Evolutionary conservation across 164 flowering plant species (phyloP).

Genomic region (Santalum album): DNA sequence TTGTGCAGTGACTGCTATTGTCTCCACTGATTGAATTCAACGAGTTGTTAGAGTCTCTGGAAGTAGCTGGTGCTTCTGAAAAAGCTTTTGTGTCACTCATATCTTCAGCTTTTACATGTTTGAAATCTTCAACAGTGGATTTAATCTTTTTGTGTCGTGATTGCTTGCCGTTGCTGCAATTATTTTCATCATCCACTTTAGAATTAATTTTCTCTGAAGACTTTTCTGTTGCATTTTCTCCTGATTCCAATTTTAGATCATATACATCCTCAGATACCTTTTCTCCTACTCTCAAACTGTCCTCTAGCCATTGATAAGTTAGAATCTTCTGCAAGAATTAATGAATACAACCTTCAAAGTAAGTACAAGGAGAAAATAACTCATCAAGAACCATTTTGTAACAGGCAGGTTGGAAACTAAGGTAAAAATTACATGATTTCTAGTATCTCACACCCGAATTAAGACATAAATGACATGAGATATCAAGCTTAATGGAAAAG

Average conservation of each 20-base stretch:
- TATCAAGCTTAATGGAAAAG: neutral
- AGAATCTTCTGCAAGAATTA: slow-evolving; percentile 61
- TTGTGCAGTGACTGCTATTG: slow-evolving; percentile 8
- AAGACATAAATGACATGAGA: no score
- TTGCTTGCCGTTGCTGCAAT: slow-evolving; percentile 16
- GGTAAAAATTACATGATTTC: no score
- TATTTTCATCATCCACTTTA: slow-evolving; percentile 11
- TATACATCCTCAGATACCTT: slow-evolving; percentile 58
- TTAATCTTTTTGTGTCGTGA: slow-evolving; percentile 25
- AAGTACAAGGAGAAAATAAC: no score
- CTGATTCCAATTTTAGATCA: slow-evolving; percentile 26
- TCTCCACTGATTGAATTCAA: slow-evolving; percentile 11
- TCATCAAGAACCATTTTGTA: no score
- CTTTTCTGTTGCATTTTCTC: slow-evolving; percentile 8
- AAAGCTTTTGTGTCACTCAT: slow-evolving; percentile 11
- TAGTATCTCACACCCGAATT: no score
- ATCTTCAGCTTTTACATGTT: slow-evolving; percentile 9
- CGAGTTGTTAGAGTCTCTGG: slow-evolving; percentile 15
- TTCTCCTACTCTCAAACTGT: slow-evolving; percentile 64
- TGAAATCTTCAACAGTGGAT: slow-evolving; percentile 18
- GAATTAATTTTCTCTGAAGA: slow-evolving; percentile 7
- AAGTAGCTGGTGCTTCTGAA: slow-evolving; percentile 9
- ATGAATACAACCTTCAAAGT: no score
- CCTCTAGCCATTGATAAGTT: slow-evolving; percentile 85
- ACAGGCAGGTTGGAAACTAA: no score